Evolutionary conservation across 2,329 filamentous ascomycete species (phyloP).

Genomic region (Colletotrichum sp.): DNA sequence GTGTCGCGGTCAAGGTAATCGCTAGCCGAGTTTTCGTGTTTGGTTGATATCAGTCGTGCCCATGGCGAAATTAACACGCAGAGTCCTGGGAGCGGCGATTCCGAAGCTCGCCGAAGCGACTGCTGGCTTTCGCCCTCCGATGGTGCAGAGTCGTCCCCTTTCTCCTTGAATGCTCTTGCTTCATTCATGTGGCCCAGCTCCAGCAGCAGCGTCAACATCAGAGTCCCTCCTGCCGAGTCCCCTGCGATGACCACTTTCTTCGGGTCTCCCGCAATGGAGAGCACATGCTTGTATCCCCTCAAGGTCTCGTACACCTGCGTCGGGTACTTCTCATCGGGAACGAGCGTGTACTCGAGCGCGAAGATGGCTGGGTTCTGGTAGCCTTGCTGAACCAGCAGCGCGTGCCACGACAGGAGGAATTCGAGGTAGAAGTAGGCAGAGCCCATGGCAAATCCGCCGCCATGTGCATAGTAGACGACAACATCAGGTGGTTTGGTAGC

Average conservation of each 20-base stretch:
- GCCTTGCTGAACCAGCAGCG: conserved; percentile 66
- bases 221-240: conserved; percentile 79
- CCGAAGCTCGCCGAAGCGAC: conserved; percentile 6
- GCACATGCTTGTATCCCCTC: conserved; percentile 73
- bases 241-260: conserved; percentile 74
- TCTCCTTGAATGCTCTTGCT: conserved; percentile 11
- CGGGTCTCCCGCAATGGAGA: conserved; percentile 62
- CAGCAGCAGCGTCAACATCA: conserved; percentile 76
- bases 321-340: conserved; percentile 76
- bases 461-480: conserved; percentile 83
- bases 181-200: conserved; percentile 59
- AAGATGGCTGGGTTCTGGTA: conserved; percentile 81
- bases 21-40: conserved; percentile 71
- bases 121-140: conserved; percentile 8
- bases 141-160: conserved; percentile 7
- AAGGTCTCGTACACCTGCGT: conserved; percentile 74
- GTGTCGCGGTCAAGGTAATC: conserved; percentile 76
- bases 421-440: conserved; percentile 85
- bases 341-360: conserved; percentile 80
- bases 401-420: conserved; percentile 76
- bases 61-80: conserved; percentile 82
- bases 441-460: conserved; percentile 85
- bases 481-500: conserved; percentile 69
- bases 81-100: conserved; percentile 45
- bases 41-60: conserved; percentile 72